Base-by-base conservation (phyloP, 768 basidiomycete genomes). In the Boletus speciosus region DNA sequence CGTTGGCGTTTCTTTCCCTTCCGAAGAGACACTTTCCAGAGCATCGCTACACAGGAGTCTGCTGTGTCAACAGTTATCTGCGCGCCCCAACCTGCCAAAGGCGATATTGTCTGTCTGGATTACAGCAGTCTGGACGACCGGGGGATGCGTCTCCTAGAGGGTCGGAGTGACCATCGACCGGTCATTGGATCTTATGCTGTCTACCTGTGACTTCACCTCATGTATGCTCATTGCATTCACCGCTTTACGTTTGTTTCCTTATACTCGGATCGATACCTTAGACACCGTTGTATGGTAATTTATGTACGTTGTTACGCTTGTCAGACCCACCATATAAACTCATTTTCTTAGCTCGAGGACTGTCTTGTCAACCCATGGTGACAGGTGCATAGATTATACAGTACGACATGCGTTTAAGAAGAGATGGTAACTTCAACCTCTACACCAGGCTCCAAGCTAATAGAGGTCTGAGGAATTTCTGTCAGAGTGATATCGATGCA, bases 341-440 rank as follows among this genome's bases (percentile, higher is more conserved):
- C 46, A 53, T 25, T 39, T 23, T 39, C 31, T 40, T 34, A 39
- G 23, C 11, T 46, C 34, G 4, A 36, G 31, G 10, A 49, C 1
- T 21, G 19, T 48, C 10, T 43, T 32, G 39, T 47, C 46, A 46
- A 49, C 31, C 11, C 53, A 48, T 52, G 53, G 9, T 52, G 41
- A 53, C 47, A 37, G 34, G 16, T 34, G 41, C 42, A 46, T 32
- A 39, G 12, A 47, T 34, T 21, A 25, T 59, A 57, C 41, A 44
- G 43, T 43, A 49, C 15, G 39, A 19, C 5, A 25, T 14, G 21
- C 10, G 32, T 66, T 73, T 74, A 90, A 62, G 82, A 81, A 59
- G 90, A 93, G 75, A 97, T 96, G 67, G 94, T 97, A 62, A 97
- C 95, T 74, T 97, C 94, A 70, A 98, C 96, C 77, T 99, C 97